Evolutionary conservation across 441 rosid genomes (phyloP), one percentile per base, ranked within the genome.

Genomic region (Arabidopsis lyrata): DNA sequence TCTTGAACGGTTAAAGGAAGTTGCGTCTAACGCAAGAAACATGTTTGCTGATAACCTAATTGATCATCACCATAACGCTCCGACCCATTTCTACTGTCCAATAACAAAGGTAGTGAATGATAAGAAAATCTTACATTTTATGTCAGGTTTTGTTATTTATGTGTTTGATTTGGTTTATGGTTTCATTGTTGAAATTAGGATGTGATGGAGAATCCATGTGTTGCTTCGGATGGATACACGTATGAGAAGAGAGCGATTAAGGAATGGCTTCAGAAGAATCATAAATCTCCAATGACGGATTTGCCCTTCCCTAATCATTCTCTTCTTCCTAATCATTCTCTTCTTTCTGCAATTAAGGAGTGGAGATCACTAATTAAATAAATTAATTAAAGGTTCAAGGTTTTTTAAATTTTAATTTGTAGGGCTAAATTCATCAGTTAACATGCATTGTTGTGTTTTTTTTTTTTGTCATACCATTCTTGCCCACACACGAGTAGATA

Each of bases 221-320:
- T 95, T 48, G 97, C 99, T 34, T 81, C 96, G 11, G 98, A 95
- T 72, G 99, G 99, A n/a, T 92, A 90, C 79, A 89, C 90, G 6
- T 90, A 95, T 3, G 97, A 95, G 57, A 84, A 87, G 44, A 77
- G 60, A 74, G 93, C 93, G n/a, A 89, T 95, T 0, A 81, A 81
- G 84, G 85, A 83, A 74, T 95, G 92, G 95, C 76, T 90, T 29
- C 75, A 82, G 76, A 81, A 73, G 62, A 83, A 85, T 32, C 88
- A 84, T 24, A 82, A 74, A 35, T 95, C 99, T 5, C 98, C 98
- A 8, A 74, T 86, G 85, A 89, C 98, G 11, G 86, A 87, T 60
- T 68, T 86, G 75, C 79, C 85, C 1, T 77, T 95, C 70, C 80
- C 92, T 8, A 81, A 78, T 49, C 83, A 86, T 76, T 77, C 85